Evolutionary conservation across 495 filamentous ascomycete species (phyloP).

Genomic region (Penicillium lividum): DNA sequence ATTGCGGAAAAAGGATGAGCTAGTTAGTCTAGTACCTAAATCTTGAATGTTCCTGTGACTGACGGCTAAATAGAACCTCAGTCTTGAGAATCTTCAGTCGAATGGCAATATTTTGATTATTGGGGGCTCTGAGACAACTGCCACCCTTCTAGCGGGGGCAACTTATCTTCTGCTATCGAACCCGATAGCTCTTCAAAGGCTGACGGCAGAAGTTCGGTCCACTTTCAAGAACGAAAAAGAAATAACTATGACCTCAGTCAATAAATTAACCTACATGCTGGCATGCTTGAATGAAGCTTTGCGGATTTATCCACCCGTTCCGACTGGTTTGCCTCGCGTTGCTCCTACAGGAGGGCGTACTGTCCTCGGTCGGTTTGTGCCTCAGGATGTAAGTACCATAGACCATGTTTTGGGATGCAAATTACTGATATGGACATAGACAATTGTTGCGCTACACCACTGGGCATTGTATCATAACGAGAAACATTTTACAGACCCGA

Average conservation of each 20-base stretch:
- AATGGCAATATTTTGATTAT: conserved; percentile 24
- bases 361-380: conserved; percentile 35
- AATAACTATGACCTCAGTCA: conserved; percentile 48
- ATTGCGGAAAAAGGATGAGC: conserved; percentile 18
- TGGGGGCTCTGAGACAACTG: conserved; percentile 60
- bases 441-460: conserved; percentile 2
- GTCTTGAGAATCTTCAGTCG: conserved; percentile 1
- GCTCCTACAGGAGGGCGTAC: conserved; percentile 29
- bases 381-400: conserved; percentile 22
- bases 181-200: conserved; percentile 31
- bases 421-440: neutral
- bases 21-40: neutral
- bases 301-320: conserved; percentile 42
- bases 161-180: conserved; percentile 52
- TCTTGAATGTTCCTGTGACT: conserved; percentile 3
- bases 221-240: conserved; percentile 37
- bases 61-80: neutral
- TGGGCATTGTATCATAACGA: conserved; percentile 8
- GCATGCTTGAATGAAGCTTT: conserved; percentile 47
- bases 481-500: conserved; percentile 6
- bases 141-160: conserved; percentile 49
- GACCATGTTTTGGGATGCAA: neutral
- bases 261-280: conserved; percentile 32
- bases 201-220: conserved; percentile 46
- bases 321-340: conserved; percentile 28